Conservation (phyloP, 495 filamentous ascomycete species). For the Lichenothelia convexa region DNA sequence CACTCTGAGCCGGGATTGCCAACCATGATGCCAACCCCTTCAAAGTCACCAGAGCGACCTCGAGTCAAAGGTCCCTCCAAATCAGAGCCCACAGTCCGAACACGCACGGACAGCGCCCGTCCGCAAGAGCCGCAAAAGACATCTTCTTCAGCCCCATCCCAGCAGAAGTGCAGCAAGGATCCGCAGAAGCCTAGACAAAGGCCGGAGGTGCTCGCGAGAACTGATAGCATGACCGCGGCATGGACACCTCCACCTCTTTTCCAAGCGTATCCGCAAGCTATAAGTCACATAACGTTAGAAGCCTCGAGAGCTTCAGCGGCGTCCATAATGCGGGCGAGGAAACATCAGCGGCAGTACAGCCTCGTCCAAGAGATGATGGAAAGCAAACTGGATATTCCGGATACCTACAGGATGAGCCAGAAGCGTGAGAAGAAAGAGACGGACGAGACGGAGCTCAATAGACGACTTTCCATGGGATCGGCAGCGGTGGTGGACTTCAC, state of each 20-base stretch:
- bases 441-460: conserved; percentile 7
- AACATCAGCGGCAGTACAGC: conserved; percentile 26
- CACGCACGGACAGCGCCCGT: background rate
- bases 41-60: conserved; percentile 1
- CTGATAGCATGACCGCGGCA: too few relatives aligned
- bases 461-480: conserved; percentile 30
- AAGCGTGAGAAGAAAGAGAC: conserved; percentile 13
- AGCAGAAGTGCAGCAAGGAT: too few relatives aligned
- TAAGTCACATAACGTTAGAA: conserved; percentile 34
- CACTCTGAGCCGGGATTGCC: conserved; percentile 16
- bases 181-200: background rate
- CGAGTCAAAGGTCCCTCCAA: background rate
- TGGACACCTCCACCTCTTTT: conserved; percentile 77
- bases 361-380: conserved; percentile 25
- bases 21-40: conserved; percentile 4
- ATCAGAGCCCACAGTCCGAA: background rate
- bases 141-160: background rate
- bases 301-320: conserved; percentile 35
- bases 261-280: conserved; percentile 77
- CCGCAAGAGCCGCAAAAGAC: background rate
- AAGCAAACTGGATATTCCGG: conserved; percentile 12
- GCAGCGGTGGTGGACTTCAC: conserved; percentile 56
- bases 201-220: too few relatives aligned
- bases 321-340: conserved; percentile 42
- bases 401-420: background rate